These are phyloP conservation scores for Apiospora saccharicola DNA, from an alignment of 2,329 filamentous ascomycete genomes.

Conservation along the genomic window DNA sequence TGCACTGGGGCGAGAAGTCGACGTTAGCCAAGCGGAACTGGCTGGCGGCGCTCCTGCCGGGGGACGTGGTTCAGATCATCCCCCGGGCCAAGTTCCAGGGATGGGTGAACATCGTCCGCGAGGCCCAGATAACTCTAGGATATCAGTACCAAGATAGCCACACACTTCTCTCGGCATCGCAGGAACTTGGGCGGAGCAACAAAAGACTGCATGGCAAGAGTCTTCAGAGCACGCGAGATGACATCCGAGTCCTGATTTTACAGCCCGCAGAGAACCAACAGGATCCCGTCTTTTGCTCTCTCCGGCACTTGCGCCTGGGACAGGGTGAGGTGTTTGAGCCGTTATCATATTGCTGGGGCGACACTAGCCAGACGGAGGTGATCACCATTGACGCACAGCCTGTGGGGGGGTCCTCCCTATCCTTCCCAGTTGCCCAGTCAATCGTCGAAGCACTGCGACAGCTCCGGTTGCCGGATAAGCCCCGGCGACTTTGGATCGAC, in stretches of 20 bases:
- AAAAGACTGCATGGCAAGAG: not conserved
- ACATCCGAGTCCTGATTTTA: slow-evolving; percentile 15
- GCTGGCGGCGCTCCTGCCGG: slow-evolving; percentile 7
- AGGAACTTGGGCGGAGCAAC: not conserved
- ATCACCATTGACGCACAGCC: not conserved
- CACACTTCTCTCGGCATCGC: not conserved
- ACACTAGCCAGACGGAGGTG: not conserved
- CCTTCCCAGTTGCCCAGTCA: not conserved
- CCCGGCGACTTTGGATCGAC: slow-evolving; percentile 20
- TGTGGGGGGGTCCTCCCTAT: not conserved
- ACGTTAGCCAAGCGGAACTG: slow-evolving; percentile 4
- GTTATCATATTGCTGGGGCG: slow-evolving; percentile 13
- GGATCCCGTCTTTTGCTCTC: slow-evolving; percentile 5
- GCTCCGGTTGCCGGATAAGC: not conserved
- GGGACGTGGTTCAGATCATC: slow-evolving; percentile 20
- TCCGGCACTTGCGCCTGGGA: not conserved
- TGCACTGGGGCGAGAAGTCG: not conserved
- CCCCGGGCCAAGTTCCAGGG: slow-evolving; percentile 15
- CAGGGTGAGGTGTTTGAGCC: not conserved
- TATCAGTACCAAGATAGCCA: not conserved
- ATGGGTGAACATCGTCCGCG: slow-evolving; percentile 21
- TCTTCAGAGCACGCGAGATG: not conserved
- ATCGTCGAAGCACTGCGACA: not conserved
- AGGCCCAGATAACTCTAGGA: not conserved
- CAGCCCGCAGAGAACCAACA: not conserved